Evolutionary conservation across 2,329 filamentous ascomycete species (phyloP).

Genomic region (Fusarium fujikuroi): DNA sequence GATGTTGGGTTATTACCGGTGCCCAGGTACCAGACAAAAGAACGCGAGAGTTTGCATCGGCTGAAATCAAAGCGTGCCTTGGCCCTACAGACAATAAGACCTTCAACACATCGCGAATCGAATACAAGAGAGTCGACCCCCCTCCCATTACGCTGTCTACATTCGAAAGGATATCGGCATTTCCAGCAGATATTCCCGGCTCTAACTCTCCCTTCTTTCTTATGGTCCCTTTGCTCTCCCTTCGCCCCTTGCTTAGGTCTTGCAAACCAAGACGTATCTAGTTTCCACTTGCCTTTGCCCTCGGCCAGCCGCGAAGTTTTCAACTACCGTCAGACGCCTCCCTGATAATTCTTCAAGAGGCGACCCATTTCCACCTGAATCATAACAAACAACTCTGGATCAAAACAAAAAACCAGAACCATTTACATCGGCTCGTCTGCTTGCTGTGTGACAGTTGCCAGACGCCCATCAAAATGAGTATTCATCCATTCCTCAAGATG

Average conservation of each 20-base stretch:
- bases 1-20: conserved; percentile 42
- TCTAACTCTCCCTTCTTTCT: conserved; percentile 42
- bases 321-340: conserved; percentile 20
- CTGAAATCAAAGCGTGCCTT: conserved; percentile 35
- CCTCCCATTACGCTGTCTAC: conserved; percentile 43
- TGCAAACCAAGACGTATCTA: conserved; percentile 24
- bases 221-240: conserved; percentile 40
- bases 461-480: conserved; percentile 29
- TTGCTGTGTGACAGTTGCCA: conserved; percentile 12
- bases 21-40: conserved; percentile 46
- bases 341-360: conserved; percentile 40
- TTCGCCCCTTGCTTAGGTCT: conserved; percentile 29
- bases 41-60: conserved; percentile 46
- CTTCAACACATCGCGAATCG: conserved; percentile 38
- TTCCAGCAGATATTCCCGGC: conserved; percentile 32
- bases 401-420: conserved; percentile 33
- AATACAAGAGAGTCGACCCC: conserved; percentile 48
- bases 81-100: conserved; percentile 33
- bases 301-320: conserved; percentile 19
- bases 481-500: conserved; percentile 37
- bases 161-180: conserved; percentile 31
- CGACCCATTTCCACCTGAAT: conserved; percentile 35
- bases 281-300: conserved; percentile 22
- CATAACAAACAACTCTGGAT: conserved; percentile 47
- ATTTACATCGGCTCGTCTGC: conserved; percentile 20